phyloP scores from a whole-genome alignment of 2,329 filamentous ascomycete species.

The Aureobasidium sp. region DNA sequence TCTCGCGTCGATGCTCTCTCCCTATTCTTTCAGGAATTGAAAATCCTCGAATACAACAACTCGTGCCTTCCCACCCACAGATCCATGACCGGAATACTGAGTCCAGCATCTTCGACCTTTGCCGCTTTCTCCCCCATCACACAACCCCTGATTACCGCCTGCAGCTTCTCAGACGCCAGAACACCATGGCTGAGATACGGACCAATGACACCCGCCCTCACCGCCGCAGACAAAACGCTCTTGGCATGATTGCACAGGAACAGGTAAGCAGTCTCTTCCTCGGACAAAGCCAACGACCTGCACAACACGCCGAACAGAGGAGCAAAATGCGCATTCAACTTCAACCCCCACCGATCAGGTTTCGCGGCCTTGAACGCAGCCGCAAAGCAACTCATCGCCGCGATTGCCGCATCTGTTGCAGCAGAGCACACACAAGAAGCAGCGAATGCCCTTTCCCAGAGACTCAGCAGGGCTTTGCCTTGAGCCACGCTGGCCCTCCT shows the following conservation, averaged over 20 bases:
- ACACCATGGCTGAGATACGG: slow-evolving; percentile 72
- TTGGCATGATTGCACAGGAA: slow-evolving; percentile 71
- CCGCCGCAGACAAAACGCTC: slow-evolving; percentile 65
- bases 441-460: slow-evolving; percentile 53
- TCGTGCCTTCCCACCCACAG: slow-evolving; percentile 78
- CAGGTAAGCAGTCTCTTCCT: slow-evolving; percentile 60
- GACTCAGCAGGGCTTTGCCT: slow-evolving; percentile 61
- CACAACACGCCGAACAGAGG: slow-evolving; percentile 63
- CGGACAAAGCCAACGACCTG: slow-evolving; percentile 49
- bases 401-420: not conserved
- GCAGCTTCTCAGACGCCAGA: slow-evolving; percentile 53
- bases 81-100: slow-evolving; percentile 69
- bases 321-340: slow-evolving; percentile 52
- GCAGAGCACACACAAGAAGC: not conserved
- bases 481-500: slow-evolving; percentile 66
- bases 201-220: slow-evolving; percentile 67
- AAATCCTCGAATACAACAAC: slow-evolving; percentile 74
- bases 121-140: slow-evolving; percentile 53
- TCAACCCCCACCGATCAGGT: not conserved
- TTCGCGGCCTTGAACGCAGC: not conserved
- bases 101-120: slow-evolving; percentile 56
- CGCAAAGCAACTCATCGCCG: not conserved
- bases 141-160: slow-evolving; percentile 47
- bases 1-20: not conserved
- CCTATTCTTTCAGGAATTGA: slow-evolving; percentile 56